Base-by-base conservation (phyloP, 192 early-diverging fungal species). In the Dimargaris xerosporica region DNA sequence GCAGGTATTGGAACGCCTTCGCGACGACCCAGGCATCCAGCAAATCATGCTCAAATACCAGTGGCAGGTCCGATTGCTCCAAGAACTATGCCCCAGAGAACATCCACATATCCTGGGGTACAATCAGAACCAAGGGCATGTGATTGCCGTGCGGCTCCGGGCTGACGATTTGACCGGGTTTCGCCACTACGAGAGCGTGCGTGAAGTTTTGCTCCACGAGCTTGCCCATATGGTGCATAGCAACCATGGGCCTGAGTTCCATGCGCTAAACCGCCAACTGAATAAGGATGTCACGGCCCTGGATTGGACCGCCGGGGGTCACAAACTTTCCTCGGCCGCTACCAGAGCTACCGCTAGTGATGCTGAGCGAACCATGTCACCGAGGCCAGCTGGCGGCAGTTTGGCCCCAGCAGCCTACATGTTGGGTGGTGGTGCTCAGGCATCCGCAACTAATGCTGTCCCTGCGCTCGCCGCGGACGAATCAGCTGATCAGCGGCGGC, bases 121-220 rank as follows among this genome's bases (percentile, higher is more conserved):
- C 62, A 82, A 82, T 64, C 64, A 70, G 23, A 91, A 90, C 69
- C 68, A 65, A 44, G 89, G 89, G 15, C 73, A 85, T 54, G 68
- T 77, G 47, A 90, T 91, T 65, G 79, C 87, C 0, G 60, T 91
- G 17, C 73, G 89, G 54, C 62, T 91, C n/a, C 73, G 89, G 12
- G 90, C 89, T 3, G 79, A 89, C 70, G 80, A 82, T 65, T 66
- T 88, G 56, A 77, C 79, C 46, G 89, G 89, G 7, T 91, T 91
- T 59, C 67, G 89, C 43, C 77, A 82, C 48, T 91, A 87, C 64
- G 74, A 76, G 28, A 71, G 76, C 0, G 70, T 91, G 9, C 66
- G 83, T 21, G 80, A 78, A 48, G 86, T 89, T 3, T 62, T 91
- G 21, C 62, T 91, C 29, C 89, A 91, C 67, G 89, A 91, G 65